Evolutionary conservation across 441 rosid species (phyloP).

Genomic region (Viola pubescens): DNA sequence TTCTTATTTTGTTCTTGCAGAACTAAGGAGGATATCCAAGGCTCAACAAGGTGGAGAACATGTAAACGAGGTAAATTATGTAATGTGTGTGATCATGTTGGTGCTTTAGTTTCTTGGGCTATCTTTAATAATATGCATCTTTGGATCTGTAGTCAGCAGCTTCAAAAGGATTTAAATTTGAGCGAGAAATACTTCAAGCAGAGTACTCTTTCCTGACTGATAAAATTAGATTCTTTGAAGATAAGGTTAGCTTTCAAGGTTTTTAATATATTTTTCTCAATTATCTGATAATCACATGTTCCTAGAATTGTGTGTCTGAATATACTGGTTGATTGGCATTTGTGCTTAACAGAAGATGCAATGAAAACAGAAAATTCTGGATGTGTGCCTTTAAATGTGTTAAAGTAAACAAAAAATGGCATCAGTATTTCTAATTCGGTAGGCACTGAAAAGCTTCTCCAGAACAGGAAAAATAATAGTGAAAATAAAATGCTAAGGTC

Average conservation of each 20-base stretch:
- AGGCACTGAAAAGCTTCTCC: no score
- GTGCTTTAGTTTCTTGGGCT: slow-evolving; percentile 3
- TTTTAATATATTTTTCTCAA: slow-evolving; percentile 3
- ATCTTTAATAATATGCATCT: slow-evolving; percentile 16
- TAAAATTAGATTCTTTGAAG: slow-evolving; percentile 55
- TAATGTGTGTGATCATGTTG: slow-evolving; percentile 9
- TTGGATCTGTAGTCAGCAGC: slow-evolving; percentile 42
- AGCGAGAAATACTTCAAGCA: slow-evolving; percentile 67
- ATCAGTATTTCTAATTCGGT: no score
- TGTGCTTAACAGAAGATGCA: no score
- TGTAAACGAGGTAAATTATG: slow-evolving; percentile 44
- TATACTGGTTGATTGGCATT: neutral
- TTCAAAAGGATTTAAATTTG: slow-evolving; percentile 63
- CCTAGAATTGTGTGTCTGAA: slow-evolving; percentile 4
- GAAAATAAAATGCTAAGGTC: no score
- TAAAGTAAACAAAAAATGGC: no score
- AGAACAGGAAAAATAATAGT: no score
- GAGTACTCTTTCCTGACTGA: slow-evolving; percentile 62
- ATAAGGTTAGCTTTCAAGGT: slow-evolving; percentile 50
- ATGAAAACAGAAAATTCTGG: no score
- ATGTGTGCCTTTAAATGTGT: no score
- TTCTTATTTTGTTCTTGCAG: slow-evolving; percentile 33
- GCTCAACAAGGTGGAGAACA: slow-evolving; percentile 33
- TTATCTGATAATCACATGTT: neutral
- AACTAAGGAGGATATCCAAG: slow-evolving; percentile 43